Evolutionary conservation across 306 rosid species (phyloP), one percentile per base, ranked within the genome.

Genomic region (Fragaria ananassa): DNA sequence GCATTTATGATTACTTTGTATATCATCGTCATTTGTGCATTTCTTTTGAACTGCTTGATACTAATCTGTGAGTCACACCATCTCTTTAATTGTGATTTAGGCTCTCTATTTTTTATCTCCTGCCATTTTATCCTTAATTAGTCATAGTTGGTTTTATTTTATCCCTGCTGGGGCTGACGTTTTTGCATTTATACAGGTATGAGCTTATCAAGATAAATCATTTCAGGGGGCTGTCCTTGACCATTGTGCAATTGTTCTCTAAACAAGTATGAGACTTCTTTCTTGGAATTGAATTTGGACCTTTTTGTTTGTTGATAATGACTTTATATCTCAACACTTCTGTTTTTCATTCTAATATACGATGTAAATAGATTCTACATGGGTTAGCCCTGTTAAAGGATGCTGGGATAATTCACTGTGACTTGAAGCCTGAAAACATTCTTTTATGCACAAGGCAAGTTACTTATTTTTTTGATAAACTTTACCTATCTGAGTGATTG

Each of bases 361-460:
- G 0, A 37, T 75, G 37, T n/a, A 68, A 84, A 70, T 76, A 96
- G 99, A 96, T 96, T 83, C 86, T 96, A 77, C 81, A 87, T 51
- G 99, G 31, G 78, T 68, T 96, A 79, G 91, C 88, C 82, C 85
- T 96, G 29, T 85, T 96, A 81, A 96, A 96, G 81, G 98, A 96
- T 76, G 99, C 98, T 81, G 96, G 96, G 74, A 93, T 96, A 80
- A 96, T 96, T 84, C 99, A 96, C 79, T 96, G 99, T 88, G 99
- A 96, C 88, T 87, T 96, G 89, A 96, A 96, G 96, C 99, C 99
- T 51, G 99, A 96, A 89, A 96, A 96, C 83, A 96, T 96, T 83
- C 97, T 96, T 74, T 74, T 96, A 79, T 89, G 98, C 84, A 81
- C 97, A 47, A 89, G 98, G 99, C 87, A 73, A 83, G 89, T 85